Evolutionary conservation across 1,139 yeast genomes (phyloP).

Genomic region (Yamadazyma taylorii): DNA sequence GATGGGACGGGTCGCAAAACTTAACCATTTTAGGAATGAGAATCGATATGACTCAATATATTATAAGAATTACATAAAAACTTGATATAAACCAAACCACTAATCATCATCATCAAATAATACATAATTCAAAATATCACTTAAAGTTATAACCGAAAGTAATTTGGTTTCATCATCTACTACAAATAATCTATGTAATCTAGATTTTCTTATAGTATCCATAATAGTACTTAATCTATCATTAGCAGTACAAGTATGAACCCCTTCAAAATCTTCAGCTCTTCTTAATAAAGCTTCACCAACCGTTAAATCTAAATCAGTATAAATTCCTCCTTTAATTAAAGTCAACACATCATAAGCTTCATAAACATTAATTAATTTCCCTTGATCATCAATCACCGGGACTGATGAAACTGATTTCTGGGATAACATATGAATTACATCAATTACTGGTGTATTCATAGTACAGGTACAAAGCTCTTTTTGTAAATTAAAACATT

Average conservation of each 20-base stretch:
- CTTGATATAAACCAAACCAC: neutral
- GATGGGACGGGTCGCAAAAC: too few relatives aligned
- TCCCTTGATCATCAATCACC: constrained; percentile 76
- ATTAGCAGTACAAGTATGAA: constrained; percentile 87
- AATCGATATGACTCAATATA: neutral
- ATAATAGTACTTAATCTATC: constrained; percentile 88
- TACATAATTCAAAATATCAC: constrained; percentile 86
- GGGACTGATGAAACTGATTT: constrained; percentile 90
- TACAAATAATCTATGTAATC: constrained; percentile 89
- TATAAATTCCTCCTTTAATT: constrained; percentile 92
- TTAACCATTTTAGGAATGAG: too few relatives aligned
- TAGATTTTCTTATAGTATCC: constrained; percentile 89
- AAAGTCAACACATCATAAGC: constrained; percentile 92
- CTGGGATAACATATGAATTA: constrained; percentile 76
- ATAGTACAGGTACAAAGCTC: constrained; percentile 78
- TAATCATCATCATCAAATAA: constrained; percentile 57
- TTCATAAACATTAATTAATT: constrained; percentile 87
- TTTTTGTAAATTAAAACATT: constrained; percentile 57
- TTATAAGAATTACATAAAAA: neutral
- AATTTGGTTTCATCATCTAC: constrained; percentile 80
- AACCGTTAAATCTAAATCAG: constrained; percentile 85
- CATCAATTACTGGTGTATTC: constrained; percentile 94
- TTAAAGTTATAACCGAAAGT: constrained; percentile 82
- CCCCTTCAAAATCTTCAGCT: constrained; percentile 97
- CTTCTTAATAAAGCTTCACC: constrained; percentile 96